Base-by-base conservation (phyloP, 2,329 filamentous ascomycete species). In the Phialophora chinensis region DNA sequence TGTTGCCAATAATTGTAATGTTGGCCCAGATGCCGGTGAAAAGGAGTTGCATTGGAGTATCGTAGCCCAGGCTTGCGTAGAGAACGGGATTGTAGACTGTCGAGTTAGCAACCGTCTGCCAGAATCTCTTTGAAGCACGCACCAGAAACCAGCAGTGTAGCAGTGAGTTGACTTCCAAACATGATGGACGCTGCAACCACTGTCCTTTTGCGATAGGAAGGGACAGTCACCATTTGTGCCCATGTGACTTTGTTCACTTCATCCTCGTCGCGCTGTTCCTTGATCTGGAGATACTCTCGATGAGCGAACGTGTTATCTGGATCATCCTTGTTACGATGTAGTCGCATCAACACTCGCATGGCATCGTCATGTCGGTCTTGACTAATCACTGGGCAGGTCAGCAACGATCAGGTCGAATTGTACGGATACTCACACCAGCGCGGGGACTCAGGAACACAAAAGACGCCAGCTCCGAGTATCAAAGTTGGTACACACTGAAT, bases 381-480 rank as follows among this genome's bases (percentile, higher is more conserved):
- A 66, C 31, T 70, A 68, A 56, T 69, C 70, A 72, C 63, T 66
- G 38, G n/a, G 23, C n/a, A 56, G 38, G 60, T 70, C 63, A 74
- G 50, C 67, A 59, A 11, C 5, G 69, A 70, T 53, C 70, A 67
- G 0, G 58, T 44, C 54, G 25, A 33, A 33, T 4, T 35, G 25
- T 8, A 10, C 10, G 69, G 58, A 56, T 69, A 69, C 54, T 47
- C 62, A 35, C 60, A 65, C 90, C 90, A 93, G 70, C 91, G 85
- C 0, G 91, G 91, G 0, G 87, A 90, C 78, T 90, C 93, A 0
- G 90, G 91, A 89, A 93, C 91, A 79, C 91, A 91, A 20, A 76
- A 68, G 84, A 93, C 92, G 42, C 91, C 91, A 3, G 83, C 69
- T 6, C 88, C 86, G 1, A 94, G 84, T 3, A 91, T 68, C 0